Percentiles rank a stretch among this genome's conserved stretches.
phyloP scores from a whole-genome alignment of 176 grass and related monocot species.

The Alopecurus myosuroides region DNA sequence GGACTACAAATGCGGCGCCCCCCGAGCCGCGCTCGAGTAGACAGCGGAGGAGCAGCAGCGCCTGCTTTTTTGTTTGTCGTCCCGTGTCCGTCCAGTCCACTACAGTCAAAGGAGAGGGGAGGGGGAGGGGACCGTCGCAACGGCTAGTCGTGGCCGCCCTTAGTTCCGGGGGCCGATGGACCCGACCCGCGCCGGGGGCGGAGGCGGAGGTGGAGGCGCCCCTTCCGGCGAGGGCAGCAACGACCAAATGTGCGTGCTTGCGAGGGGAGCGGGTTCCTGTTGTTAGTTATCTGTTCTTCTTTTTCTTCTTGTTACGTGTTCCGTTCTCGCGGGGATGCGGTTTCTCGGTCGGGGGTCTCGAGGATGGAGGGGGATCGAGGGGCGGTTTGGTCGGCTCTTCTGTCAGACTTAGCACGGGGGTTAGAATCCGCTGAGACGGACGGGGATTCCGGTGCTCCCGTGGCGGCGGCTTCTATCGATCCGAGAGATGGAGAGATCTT shows the following conservation, averaged over 20 bases:
- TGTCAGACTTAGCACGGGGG: not conserved
- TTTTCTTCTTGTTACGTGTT: not conserved
- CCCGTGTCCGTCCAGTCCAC: not conserved
- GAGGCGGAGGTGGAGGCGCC: not conserved
- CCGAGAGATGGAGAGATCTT: not conserved
- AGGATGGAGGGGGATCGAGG: not conserved
- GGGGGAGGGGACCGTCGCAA: not conserved
- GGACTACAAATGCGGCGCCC: conserved; percentile 54
- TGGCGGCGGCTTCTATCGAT: not conserved
- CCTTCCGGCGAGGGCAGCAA: not conserved
- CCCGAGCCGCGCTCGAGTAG: not conserved
- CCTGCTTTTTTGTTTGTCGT: not conserved
- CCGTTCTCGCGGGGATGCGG: not conserved
- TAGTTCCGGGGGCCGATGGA: conserved; percentile 1
- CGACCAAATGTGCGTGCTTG: conserved; percentile 28
- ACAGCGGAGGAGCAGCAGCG: not conserved
- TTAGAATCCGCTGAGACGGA: not conserved
- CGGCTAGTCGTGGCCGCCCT: conserved; percentile 30
- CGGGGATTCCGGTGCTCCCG: not conserved
- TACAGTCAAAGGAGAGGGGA: not conserved
- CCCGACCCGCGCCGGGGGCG: not conserved
- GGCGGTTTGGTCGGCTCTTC: not conserved
- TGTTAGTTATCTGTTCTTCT: not conserved
- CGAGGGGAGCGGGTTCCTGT: not conserved
- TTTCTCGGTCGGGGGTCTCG: not conserved